Evolutionary conservation across 2,329 filamentous ascomycete genomes (phyloP), one percentile per base, ranked within the genome.

Genomic region (Scedosporium dehoogii): DNA sequence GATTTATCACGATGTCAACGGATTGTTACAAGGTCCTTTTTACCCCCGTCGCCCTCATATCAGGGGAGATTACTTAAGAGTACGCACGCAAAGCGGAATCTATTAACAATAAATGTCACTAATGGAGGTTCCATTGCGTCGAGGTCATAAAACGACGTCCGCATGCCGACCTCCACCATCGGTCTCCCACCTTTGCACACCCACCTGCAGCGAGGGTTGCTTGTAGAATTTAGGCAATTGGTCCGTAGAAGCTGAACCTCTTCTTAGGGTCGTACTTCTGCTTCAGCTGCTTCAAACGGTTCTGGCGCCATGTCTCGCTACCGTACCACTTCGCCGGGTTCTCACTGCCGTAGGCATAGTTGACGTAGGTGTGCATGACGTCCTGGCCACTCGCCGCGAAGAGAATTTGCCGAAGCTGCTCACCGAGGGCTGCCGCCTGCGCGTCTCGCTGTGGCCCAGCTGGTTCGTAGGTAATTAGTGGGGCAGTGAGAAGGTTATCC

Each of bases 311-410:
- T 48, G 66, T 60, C 59, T 82, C 81, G 60, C 71, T 71, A 6
- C 81, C 81, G 66, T 85, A 84, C 71, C 75, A 72, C 2, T 71
- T 68, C 58, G 70, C 62, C 0, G 71, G 66, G 1, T 68, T 67
- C 70, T 84, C 80, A 7, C 78, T 71, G 1, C 80, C 80, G 60
- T 74, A 74, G 0, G 79, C 81, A 65, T 82, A 84, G 69, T 84
- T 84, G 60, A 81, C 73, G 63, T 83, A 82, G 0, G 73, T 68
- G 62, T 75, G 70, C 59, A 75, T 51, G 38, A 72, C 66, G 10
- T 21, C 14, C n/a, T 51, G 18, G 2, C 73, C 77, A 58, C 68
- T 75, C 0, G 69, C 73, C 9, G 69, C 63, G 48, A 71, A 67
- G 4, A 80, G 68, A 4, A 76, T 71, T 4, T 74, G 59, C 3